These are phyloP conservation scores for Nothophytophthora sp. DNA, from an alignment of 352 stramenopile genomes.

Conservation along the genomic window DNA sequence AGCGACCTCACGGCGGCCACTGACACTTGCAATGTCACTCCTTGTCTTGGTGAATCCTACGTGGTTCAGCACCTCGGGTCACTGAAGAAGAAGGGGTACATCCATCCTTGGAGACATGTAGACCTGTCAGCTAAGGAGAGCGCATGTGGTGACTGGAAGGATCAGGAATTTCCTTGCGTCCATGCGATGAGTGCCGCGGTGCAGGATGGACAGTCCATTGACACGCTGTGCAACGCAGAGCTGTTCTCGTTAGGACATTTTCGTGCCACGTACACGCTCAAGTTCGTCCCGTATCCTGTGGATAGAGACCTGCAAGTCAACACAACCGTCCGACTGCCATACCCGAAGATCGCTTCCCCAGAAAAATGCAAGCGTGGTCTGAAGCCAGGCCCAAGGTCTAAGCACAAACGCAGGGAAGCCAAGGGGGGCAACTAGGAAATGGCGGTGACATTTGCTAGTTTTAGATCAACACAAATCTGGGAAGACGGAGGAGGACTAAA, in stretches of 20 bases:
- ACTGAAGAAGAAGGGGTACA: not conserved
- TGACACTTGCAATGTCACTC: not conserved
- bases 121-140: not conserved
- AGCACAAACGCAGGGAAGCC: no score
- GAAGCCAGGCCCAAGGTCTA: no score
- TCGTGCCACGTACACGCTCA: not conserved
- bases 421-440: no score
- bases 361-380: no score
- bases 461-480: no score
- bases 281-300: not conserved
- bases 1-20: not conserved
- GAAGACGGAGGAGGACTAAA: no score
- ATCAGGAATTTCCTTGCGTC: slow-evolving; percentile 3
- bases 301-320: not conserved
- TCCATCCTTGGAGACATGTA: slow-evolving; percentile 2
- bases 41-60: not conserved
- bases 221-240: not conserved
- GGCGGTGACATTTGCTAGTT: no score
- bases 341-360: no score
- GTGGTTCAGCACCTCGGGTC: not conserved
- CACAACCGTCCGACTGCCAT: not conserved
- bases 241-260: not conserved
- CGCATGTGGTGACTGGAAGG: slow-evolving; percentile 2
- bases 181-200: slow-evolving; percentile 2
- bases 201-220: not conserved